These are phyloP conservation scores for Papilionanthe hybrid DNA, from an alignment of 116 monocot genomes.

Conservation along the genomic window DNA sequence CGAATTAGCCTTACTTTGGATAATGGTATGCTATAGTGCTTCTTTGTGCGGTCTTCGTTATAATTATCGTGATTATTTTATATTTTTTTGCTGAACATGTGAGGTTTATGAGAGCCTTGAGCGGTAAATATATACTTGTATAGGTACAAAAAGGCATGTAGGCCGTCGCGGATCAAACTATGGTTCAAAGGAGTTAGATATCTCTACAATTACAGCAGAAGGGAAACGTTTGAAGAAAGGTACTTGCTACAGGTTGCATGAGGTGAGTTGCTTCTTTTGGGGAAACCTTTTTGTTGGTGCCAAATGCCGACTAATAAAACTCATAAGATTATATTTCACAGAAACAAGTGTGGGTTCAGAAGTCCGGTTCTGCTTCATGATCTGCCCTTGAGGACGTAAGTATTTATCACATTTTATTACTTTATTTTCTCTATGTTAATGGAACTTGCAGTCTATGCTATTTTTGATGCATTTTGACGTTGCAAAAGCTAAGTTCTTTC, in stretches of 20 bases:
- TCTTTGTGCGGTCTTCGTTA: neutral
- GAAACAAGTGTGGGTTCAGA: constrained; percentile 85
- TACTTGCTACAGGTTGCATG: constrained; percentile 27
- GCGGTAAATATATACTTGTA: neutral
- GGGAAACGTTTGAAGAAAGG: constrained; percentile 59
- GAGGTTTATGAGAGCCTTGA: neutral
- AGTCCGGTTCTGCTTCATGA: constrained; percentile 49
- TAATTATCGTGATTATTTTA: neutral
- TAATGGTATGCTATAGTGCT: constrained; percentile 22
- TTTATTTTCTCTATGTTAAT: neutral
- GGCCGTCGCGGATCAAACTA: constrained; percentile 45
- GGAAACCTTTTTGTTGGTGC: too few relatives aligned
- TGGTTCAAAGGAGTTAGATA: constrained; percentile 47
- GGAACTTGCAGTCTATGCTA: neutral
- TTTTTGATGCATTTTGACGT: neutral
- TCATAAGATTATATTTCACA: constrained; percentile 14
- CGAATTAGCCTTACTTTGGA: constrained; percentile 24
- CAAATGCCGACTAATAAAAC: too few relatives aligned
- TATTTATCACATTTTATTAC: neutral
- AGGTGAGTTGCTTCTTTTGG: constrained; percentile 32
- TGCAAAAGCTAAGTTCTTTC: neutral
- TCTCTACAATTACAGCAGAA: constrained; percentile 22
- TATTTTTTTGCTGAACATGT: too few relatives aligned
- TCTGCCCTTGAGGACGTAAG: neutral
- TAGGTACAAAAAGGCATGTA: constrained; percentile 60